Evolutionary conservation across 2,329 filamentous ascomycete genomes (phyloP).

Genomic region (Cordyceps fumosorosea): DNA sequence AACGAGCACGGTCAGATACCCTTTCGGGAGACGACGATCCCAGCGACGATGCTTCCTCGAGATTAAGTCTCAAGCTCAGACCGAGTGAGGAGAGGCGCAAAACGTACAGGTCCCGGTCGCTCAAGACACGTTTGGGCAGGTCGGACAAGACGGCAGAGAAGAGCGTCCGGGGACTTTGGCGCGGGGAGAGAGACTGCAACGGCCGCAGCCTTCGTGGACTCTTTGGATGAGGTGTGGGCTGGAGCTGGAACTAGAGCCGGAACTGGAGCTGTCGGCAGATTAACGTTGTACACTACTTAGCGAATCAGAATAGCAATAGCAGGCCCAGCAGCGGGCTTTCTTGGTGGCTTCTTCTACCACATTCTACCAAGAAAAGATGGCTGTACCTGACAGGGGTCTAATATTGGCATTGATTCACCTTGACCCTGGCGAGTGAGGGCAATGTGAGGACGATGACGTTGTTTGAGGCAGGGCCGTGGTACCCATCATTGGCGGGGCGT

Average conservation of each 20-base stretch:
- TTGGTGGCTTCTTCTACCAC: background rate
- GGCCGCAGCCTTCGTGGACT: conserved; percentile 12
- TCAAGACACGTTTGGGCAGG: conserved; percentile 10
- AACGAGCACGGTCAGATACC: conserved; percentile 14
- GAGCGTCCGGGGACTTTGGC: conserved; percentile 6
- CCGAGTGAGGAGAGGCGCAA: background rate
- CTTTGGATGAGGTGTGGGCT: conserved; percentile 7
- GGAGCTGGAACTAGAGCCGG: background rate
- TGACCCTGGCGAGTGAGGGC: background rate
- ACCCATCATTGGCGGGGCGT: conserved; percentile 8
- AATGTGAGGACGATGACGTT: conserved; percentile 9
- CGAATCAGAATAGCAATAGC: conserved; percentile 9
- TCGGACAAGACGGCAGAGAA: conserved; percentile 5
- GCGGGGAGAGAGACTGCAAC: conserved; percentile 10
- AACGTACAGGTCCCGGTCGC: conserved; percentile 5
- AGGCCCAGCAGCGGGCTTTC: background rate
- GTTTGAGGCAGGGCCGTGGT: background rate
- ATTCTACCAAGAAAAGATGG: conserved; percentile 5
- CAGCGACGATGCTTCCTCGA: conserved; percentile 7
- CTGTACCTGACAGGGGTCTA: conserved; percentile 9
- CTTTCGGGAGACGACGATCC: background rate
- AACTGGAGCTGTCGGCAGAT: background rate
- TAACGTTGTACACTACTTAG: background rate
- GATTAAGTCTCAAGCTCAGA: background rate
- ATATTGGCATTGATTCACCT: background rate